A percentile compares a stretch with the other conserved stretches of the same genome.
Evolutionary conservation across 805 yeast species (phyloP).

Genomic region (Blastobotrys parvus): DNA sequence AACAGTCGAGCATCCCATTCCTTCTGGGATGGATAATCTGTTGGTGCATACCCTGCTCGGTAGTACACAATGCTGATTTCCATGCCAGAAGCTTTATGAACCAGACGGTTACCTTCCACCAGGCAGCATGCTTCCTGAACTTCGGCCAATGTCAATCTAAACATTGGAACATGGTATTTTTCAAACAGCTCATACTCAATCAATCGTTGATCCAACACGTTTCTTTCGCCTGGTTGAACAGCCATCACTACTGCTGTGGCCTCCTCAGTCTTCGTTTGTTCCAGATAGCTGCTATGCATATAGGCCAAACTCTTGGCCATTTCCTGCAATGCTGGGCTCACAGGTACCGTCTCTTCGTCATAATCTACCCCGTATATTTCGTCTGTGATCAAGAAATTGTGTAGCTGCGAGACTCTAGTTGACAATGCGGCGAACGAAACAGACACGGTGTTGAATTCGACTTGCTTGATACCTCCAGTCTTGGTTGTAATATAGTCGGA

Average conservation of each 20-base stretch:
- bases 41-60: constrained; percentile 82
- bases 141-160: constrained; percentile 60
- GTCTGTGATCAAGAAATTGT: constrained; percentile 42
- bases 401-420: constrained; percentile 68
- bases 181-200: constrained; percentile 63
- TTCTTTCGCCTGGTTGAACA: constrained; percentile 79
- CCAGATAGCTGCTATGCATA: constrained; percentile 50
- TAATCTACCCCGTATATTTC: constrained; percentile 23
- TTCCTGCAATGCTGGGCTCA: constrained; percentile 53
- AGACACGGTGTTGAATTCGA: constrained; percentile 92
- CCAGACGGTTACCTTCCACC: constrained; percentile 32
- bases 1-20: constrained; percentile 73
- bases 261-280: constrained; percentile 3
- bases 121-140: constrained; percentile 25
- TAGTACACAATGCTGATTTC: constrained; percentile 86
- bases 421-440: constrained; percentile 93
- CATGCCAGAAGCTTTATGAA: constrained; percentile 44
- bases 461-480: constrained; percentile 63
- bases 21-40: constrained; percentile 55
- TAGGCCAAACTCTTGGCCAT: constrained; percentile 63
- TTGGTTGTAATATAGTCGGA: constrained; percentile 65
- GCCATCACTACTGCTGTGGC: constrained; percentile 53
- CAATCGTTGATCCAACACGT: constrained; percentile 84
- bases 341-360: constrained; percentile 42
- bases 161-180: constrained; percentile 48